phyloP scores from a whole-genome alignment of 192 early-diverging fungal species.

The Mortierella alpina region DNA sequence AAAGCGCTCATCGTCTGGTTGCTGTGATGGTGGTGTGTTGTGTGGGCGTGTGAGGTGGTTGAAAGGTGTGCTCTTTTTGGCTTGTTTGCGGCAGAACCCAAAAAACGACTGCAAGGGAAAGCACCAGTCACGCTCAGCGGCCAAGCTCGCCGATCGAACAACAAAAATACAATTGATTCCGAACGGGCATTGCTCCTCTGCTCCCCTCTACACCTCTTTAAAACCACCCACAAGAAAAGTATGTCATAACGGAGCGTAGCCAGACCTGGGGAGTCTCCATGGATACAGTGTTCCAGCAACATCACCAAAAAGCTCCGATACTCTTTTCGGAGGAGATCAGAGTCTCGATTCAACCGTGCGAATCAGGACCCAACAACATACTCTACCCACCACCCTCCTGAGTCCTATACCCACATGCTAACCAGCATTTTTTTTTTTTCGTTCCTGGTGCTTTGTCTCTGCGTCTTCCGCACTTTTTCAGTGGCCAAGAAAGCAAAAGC shows the following conservation, averaged over 20 bases:
- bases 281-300: too few species aligned
- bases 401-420: too few species aligned
- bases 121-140: conserved; percentile 5
- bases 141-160: not conserved
- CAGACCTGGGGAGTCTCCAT: too few species aligned
- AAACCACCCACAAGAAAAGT: not conserved
- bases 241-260: not conserved
- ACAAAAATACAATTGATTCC: conserved; percentile 5
- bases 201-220: not conserved
- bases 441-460: not conserved
- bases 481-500: conserved; percentile 90
- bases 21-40: conserved; percentile 1
- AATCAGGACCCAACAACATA: too few species aligned
- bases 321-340: too few species aligned
- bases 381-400: too few species aligned
- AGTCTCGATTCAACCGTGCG: too few species aligned
- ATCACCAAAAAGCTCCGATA: too few species aligned
- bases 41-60: not conserved
- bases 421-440: not conserved
- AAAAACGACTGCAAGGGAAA: too few species aligned
- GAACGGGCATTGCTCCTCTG: not conserved
- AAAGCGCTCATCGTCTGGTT: conserved; percentile 26
- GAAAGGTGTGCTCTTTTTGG: not conserved
- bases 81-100: not conserved
- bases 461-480: conserved; percentile 3